phyloP scores from a whole-genome alignment of 495 filamentous ascomycete genomes.

The Podospora pseudocomata region DNA sequence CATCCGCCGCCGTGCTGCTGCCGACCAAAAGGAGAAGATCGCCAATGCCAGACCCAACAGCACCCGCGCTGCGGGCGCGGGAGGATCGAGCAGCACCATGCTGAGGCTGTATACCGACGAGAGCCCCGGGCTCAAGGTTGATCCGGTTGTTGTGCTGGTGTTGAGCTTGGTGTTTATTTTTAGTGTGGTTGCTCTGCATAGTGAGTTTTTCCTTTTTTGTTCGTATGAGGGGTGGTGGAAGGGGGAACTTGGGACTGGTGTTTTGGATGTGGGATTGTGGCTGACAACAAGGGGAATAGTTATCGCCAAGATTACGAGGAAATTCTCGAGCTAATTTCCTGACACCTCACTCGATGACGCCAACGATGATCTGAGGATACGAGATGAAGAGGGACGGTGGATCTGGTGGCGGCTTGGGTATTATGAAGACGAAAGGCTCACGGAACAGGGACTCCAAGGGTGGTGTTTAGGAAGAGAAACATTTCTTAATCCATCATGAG shows the following conservation, averaged over 20 bases:
- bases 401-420: no score
- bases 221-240: no score
- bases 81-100: conserved; percentile 96
- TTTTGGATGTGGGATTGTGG: no score
- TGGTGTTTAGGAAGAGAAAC: no score
- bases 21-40: conserved; percentile 90
- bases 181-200: conserved; percentile 93
- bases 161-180: conserved; percentile 96
- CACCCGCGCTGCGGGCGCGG: conserved; percentile 89
- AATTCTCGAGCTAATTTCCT: conserved; percentile 65
- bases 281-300: conserved; percentile 49
- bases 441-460: no score
- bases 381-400: no score
- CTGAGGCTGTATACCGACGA: conserved; percentile 99
- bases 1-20: conserved; percentile 87
- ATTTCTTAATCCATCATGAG: neutral
- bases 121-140: conserved; percentile 91
- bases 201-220: conserved; percentile 51
- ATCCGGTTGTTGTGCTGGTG: conserved; percentile 93
- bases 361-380: neutral
- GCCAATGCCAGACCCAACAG: conserved; percentile 87
- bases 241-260: no score
- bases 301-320: conserved; percentile 92
- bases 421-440: no score
- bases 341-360: neutral